phyloP scores from a whole-genome alignment of 169 alveolate species.

The Plasmodium ovale region DNA sequence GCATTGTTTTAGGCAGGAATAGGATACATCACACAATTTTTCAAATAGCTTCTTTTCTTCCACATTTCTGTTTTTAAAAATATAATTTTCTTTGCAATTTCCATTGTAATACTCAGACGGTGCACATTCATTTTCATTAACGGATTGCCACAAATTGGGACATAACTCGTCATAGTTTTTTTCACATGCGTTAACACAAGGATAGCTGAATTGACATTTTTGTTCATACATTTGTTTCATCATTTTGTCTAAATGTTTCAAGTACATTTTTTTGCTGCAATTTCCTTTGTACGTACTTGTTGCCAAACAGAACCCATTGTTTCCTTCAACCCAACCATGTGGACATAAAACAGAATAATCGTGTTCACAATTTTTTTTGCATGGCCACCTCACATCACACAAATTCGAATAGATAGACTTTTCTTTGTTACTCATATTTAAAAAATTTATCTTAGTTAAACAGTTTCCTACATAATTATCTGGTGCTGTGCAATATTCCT shows the following conservation, averaged over 20 bases:
- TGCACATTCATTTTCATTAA: constrained; percentile 68
- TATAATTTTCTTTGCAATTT: constrained; percentile 67
- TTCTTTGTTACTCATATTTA: constrained; percentile 56
- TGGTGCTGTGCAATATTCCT: constrained; percentile 80
- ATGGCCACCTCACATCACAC: constrained; percentile 74
- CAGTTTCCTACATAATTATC: constrained; percentile 78
- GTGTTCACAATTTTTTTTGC: constrained; percentile 77
- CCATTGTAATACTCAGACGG: constrained; percentile 71
- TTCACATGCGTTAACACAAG: constrained; percentile 69
- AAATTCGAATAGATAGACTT: constrained; percentile 65
- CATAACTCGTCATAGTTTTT: constrained; percentile 67
- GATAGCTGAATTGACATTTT: constrained; percentile 72
- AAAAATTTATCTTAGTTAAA: constrained; percentile 38
- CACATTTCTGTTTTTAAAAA: constrained; percentile 42
- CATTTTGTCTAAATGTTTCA: constrained; percentile 47
- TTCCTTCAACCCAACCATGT: constrained; percentile 80
- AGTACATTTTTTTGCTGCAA: constrained; percentile 41
- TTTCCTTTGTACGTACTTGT: constrained; percentile 54
- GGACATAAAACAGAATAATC: constrained; percentile 86
- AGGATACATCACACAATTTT: constrained; percentile 67
- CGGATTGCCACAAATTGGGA: constrained; percentile 53
- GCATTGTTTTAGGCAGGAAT: constrained; percentile 61
- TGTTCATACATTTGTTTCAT: constrained; percentile 73
- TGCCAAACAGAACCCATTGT: constrained; percentile 70
- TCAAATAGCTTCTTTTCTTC: constrained; percentile 74